Percentiles rank a stretch among this genome's conserved stretches.
Evolutionary conservation across 2,329 filamentous ascomycete genomes (phyloP).

Genomic region (Colletotrichum orbiculare): DNA sequence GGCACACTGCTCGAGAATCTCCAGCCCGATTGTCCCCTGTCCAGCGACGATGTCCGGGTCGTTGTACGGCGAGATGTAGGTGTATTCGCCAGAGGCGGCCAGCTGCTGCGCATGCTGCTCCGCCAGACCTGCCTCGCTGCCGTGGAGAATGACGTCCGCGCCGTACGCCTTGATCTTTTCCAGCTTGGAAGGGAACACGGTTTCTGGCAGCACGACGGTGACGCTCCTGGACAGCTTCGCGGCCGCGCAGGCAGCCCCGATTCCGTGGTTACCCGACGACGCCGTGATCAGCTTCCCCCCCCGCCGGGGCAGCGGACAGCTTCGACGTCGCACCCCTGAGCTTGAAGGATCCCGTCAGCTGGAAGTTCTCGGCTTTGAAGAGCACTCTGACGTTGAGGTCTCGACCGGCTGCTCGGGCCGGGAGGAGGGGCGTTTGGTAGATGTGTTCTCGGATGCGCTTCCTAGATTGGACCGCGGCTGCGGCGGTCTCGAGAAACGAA

Average conservation of each 20-base stretch:
- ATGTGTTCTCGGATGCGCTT: slow-evolving; percentile 38
- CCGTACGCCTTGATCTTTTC: slow-evolving; percentile 39
- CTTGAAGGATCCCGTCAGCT: slow-evolving; percentile 43
- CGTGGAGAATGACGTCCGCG: slow-evolving; percentile 39
- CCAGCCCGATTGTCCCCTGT: slow-evolving; percentile 38
- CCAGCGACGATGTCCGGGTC: slow-evolving; percentile 39
- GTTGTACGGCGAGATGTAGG: slow-evolving; percentile 42
- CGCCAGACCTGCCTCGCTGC: slow-evolving; percentile 38
- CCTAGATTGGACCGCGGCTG: slow-evolving; percentile 35
- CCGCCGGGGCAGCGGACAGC: slow-evolving; percentile 32
- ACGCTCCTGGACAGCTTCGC: slow-evolving; percentile 26
- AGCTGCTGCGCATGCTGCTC: slow-evolving; percentile 40
- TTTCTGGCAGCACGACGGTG: slow-evolving; percentile 39
- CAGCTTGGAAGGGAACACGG: slow-evolving; percentile 37
- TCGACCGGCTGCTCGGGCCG: slow-evolving; percentile 25
- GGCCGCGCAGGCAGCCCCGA: slow-evolving; percentile 38
- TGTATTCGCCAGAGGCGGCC: slow-evolving; percentile 38
- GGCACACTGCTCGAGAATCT: slow-evolving; percentile 40
- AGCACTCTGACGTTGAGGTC: slow-evolving; percentile 25
- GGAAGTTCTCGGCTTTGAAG: slow-evolving; percentile 43
- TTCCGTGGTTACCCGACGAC: slow-evolving; percentile 41
- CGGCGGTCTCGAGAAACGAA: slow-evolving; percentile 27
- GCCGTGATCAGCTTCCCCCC: slow-evolving; percentile 38
- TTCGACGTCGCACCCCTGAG: slow-evolving; percentile 42
- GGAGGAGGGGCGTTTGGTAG: slow-evolving; percentile 39